A percentile compares a stretch with the other conserved stretches of the same genome.
phyloP scores from a whole-genome alignment of 1,139 yeast species.

The Magnusiomyces suaveolens region DNA sequence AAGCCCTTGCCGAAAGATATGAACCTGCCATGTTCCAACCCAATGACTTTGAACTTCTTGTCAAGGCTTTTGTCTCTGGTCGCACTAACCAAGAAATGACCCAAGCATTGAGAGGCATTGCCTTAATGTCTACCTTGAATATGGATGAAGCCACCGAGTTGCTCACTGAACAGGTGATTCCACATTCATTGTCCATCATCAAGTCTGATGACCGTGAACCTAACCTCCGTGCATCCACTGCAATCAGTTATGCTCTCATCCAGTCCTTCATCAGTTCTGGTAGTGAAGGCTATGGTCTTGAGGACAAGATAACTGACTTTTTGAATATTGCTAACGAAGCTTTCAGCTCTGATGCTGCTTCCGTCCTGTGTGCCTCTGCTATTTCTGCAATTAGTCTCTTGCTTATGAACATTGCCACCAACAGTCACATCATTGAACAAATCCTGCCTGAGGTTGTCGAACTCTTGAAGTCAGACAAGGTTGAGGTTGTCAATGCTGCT shows the following conservation, averaged over 20 bases:
- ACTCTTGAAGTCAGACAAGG: conserved; percentile 23
- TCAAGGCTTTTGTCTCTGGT: conserved; percentile 23
- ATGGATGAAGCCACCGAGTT: conserved; percentile 24
- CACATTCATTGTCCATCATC: conserved; percentile 17
- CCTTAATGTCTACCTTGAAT: conserved; percentile 24
- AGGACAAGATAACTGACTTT: conserved; percentile 22
- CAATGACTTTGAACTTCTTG: conserved; percentile 21
- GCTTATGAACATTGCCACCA: conserved; percentile 10
- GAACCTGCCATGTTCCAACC: conserved; percentile 26
- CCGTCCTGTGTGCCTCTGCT: conserved; percentile 26
- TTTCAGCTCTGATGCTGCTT: conserved; percentile 20
- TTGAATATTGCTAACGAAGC: conserved; percentile 28
- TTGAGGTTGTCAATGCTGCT: conserved; percentile 36
- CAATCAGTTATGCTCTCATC: conserved; percentile 26
- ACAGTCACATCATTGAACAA: conserved; percentile 26
- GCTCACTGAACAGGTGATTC: conserved; percentile 17
- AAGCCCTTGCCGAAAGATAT: conserved; percentile 26
- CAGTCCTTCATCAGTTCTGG: conserved; percentile 29
- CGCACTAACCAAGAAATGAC: conserved; percentile 28
- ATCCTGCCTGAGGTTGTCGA: conserved; percentile 25
- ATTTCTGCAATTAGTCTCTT: conserved; percentile 30
- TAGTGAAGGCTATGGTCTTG: conserved; percentile 32
- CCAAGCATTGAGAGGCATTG: conserved; percentile 27
- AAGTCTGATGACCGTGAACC: conserved; percentile 16
- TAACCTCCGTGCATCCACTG: conserved; percentile 21